These are phyloP conservation scores for Polytolypa hystricis DNA, from an alignment of 2,329 filamentous ascomycete species.

Conservation along the genomic window DNA sequence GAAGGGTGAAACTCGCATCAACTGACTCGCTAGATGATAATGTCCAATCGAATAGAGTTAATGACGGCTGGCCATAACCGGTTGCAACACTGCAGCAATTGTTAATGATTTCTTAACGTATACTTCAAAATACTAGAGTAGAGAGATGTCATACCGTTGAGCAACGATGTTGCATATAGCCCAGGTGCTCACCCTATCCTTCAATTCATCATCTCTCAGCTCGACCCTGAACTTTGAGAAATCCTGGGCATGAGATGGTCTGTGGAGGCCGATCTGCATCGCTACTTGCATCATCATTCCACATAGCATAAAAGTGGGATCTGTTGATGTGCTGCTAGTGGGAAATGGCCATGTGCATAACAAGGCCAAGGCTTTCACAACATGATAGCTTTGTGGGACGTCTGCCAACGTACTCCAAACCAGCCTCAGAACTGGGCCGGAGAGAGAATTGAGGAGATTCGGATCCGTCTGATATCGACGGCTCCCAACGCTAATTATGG, in stretches of 20 bases:
- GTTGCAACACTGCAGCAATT: slow-evolving; percentile 44
- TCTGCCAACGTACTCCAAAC: slow-evolving; percentile 52
- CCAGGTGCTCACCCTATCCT: slow-evolving; percentile 56
- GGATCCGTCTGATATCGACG: slow-evolving; percentile 47
- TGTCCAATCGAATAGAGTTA: slow-evolving; percentile 51
- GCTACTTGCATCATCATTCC: slow-evolving; percentile 58
- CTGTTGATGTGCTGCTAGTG: slow-evolving; percentile 50
- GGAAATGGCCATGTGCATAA: slow-evolving; percentile 56
- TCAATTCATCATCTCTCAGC: slow-evolving; percentile 50
- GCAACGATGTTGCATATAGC: slow-evolving; percentile 57
- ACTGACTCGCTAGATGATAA: slow-evolving; percentile 34
- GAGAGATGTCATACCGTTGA: slow-evolving; percentile 40
- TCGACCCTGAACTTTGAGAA: slow-evolving; percentile 42
- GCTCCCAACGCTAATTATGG: slow-evolving; percentile 51
- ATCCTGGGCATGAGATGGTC: slow-evolving; percentile 51
- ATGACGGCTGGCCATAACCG: slow-evolving; percentile 57
- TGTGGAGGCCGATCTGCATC: slow-evolving; percentile 56
- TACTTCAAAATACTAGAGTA: background rate
- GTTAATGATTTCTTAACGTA: slow-evolving; percentile 3
- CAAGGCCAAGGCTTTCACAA: slow-evolving; percentile 52
- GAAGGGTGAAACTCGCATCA: slow-evolving; percentile 38
- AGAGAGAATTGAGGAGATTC: slow-evolving; percentile 41
- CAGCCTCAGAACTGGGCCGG: slow-evolving; percentile 44
- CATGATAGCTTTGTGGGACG: slow-evolving; percentile 52
- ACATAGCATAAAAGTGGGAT: slow-evolving; percentile 55